Conservation (phyloP, 139 green algal species). For the Coccomyxa sp. region DNA sequence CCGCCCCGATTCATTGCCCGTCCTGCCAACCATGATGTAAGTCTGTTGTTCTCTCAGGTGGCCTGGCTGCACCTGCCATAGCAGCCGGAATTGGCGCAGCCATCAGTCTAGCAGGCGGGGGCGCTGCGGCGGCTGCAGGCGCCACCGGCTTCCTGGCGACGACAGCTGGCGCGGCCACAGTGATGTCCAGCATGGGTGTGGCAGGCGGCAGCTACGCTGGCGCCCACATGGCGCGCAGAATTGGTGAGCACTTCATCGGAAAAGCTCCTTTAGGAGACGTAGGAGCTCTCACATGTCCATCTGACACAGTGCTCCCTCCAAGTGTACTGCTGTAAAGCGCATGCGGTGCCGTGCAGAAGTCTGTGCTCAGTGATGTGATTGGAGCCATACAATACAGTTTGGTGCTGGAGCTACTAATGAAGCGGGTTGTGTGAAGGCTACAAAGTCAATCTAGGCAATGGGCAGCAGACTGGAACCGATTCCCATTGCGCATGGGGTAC, state of each 20-base stretch:
- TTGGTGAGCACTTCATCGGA: slow-evolving; percentile 11
- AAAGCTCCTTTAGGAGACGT: too few species aligned
- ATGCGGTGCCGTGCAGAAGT: too few species aligned
- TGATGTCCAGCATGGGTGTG: slow-evolving; percentile 46
- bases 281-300: too few species aligned
- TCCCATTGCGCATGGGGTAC: too few species aligned
- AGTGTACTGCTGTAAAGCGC: too few species aligned
- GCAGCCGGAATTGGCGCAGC: slow-evolving; percentile 64
- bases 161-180: slow-evolving; percentile 46
- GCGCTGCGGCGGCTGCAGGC: slow-evolving; percentile 33
- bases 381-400: background rate
- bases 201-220: slow-evolving; percentile 27
- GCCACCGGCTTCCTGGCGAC: slow-evolving; percentile 40
- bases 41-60: slow-evolving; percentile 30
- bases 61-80: slow-evolving; percentile 76
- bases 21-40: background rate
- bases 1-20: background rate
- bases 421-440: too few species aligned
- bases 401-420: background rate
- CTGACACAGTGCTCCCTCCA: too few species aligned
- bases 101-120: slow-evolving; percentile 44
- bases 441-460: too few species aligned
- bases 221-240: slow-evolving; percentile 36
- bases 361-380: background rate
- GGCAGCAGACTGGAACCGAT: too few species aligned